Evolutionary conservation across 2,329 filamentous ascomycete genomes (phyloP).

Genomic region (Hypomyces perniciosus): DNA sequence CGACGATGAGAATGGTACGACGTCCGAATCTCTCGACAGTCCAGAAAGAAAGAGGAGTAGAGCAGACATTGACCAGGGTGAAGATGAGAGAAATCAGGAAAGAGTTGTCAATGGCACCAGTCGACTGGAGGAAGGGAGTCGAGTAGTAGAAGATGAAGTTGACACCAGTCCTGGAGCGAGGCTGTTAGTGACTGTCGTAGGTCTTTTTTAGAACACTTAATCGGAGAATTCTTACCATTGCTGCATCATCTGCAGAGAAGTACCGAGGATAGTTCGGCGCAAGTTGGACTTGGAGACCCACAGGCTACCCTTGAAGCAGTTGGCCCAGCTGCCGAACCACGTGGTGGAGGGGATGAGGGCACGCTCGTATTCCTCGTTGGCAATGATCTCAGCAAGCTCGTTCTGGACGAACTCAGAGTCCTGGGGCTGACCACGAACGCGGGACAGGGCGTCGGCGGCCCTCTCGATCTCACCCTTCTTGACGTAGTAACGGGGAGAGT

Average conservation of each 20-base stretch:
- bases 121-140: slow-evolving; percentile 75
- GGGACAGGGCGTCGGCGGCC: slow-evolving; percentile 57
- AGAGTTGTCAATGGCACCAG: slow-evolving; percentile 67
- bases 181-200: too few species aligned
- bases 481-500: slow-evolving; percentile 81
- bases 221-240: slow-evolving; percentile 43
- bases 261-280: slow-evolving; percentile 65
- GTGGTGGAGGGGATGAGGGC: slow-evolving; percentile 57
- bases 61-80: slow-evolving; percentile 80
- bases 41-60: slow-evolving; percentile 83
- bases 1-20: slow-evolving; percentile 70
- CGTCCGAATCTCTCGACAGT: slow-evolving; percentile 78
- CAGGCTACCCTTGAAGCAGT: slow-evolving; percentile 61
- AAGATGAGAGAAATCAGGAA: slow-evolving; percentile 84
- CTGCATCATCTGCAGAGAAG: slow-evolving; percentile 74
- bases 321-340: slow-evolving; percentile 64
- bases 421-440: slow-evolving; percentile 66
- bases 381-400: slow-evolving; percentile 79
- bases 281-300: slow-evolving; percentile 59
- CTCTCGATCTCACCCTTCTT: slow-evolving; percentile 65
- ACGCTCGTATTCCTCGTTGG: slow-evolving; percentile 83
- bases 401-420: slow-evolving; percentile 70
- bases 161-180: slow-evolving; percentile 60
- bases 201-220: not conserved
- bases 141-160: slow-evolving; percentile 92